Conservation (phyloP, 495 filamentous ascomycete species). For the Xylaria longipes region DNA sequence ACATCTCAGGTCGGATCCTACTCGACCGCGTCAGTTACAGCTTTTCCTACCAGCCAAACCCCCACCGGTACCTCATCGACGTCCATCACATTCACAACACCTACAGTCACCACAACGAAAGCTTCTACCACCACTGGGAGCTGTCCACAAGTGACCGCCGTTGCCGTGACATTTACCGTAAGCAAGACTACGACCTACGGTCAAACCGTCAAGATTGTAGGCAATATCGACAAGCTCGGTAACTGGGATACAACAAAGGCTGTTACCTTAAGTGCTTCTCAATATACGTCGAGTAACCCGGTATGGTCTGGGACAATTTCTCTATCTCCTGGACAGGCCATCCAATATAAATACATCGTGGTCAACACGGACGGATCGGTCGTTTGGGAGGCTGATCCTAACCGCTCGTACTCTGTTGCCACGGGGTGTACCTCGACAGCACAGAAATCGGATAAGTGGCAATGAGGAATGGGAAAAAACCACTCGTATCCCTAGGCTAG, state of each 20-base stretch:
- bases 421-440: constrained; percentile 52
- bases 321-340: constrained; percentile 56
- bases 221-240: constrained; percentile 61
- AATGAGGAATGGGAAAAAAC: constrained; percentile 5
- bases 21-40: constrained; percentile 56
- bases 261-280: constrained; percentile 56
- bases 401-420: constrained; percentile 64
- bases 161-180: constrained; percentile 66
- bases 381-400: constrained; percentile 70
- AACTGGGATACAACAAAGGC: constrained; percentile 60
- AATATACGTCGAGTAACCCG: constrained; percentile 62
- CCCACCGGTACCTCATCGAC: constrained; percentile 40
- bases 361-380: constrained; percentile 60
- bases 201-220: constrained; percentile 65
- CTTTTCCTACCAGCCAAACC: constrained; percentile 64
- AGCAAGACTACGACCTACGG: constrained; percentile 61
- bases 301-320: constrained; percentile 62
- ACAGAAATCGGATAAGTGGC: constrained; percentile 50
- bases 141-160: constrained; percentile 53
- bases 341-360: constrained; percentile 75
- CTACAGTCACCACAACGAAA: constrained; percentile 41
- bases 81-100: constrained; percentile 39
- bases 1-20: constrained; percentile 66
- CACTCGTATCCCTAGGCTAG: neutral
- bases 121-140: constrained; percentile 36